These are phyloP conservation scores for Nothomitra cinnamomea DNA, from an alignment of 2,329 filamentous ascomycete species.

Conservation along the genomic window DNA sequence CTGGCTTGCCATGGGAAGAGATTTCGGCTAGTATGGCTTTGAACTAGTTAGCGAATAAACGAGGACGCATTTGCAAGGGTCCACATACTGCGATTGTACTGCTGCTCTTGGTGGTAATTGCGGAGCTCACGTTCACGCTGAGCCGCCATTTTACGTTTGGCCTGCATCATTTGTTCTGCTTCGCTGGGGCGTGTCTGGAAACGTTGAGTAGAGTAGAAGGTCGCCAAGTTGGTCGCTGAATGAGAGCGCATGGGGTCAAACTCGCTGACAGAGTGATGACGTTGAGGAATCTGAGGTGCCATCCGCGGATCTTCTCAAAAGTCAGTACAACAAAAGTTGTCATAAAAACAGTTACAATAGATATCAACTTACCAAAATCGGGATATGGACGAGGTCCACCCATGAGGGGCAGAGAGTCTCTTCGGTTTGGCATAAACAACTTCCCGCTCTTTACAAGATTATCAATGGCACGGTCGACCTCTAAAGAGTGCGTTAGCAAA, in stretches of 20 bases:
- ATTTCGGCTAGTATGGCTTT: slow-evolving; percentile 50
- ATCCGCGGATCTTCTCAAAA: slow-evolving; percentile 5
- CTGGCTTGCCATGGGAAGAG: slow-evolving; percentile 54
- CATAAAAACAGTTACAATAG: neutral
- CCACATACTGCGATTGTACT: slow-evolving; percentile 91
- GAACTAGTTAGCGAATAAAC: slow-evolving; percentile 9
- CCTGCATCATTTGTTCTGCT: slow-evolving; percentile 97
- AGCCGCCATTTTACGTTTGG: slow-evolving; percentile 96
- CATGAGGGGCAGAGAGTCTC: slow-evolving; percentile 60
- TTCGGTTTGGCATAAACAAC: slow-evolving; percentile 60
- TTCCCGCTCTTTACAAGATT: slow-evolving; percentile 96
- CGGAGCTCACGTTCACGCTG: slow-evolving; percentile 97
- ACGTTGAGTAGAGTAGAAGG: slow-evolving; percentile 85
- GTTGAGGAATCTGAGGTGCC: slow-evolving; percentile 30
- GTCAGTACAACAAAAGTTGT: neutral
- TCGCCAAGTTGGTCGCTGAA: slow-evolving; percentile 66
- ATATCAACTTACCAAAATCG: slow-evolving; percentile 38
- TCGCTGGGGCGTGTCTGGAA: slow-evolving; percentile 79
- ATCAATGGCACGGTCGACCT: slow-evolving; percentile 90
- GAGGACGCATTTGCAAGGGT: slow-evolving; percentile 16
- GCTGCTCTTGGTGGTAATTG: slow-evolving; percentile 99
- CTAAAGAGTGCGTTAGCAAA: slow-evolving; percentile 27
- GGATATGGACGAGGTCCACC: slow-evolving; percentile 38
- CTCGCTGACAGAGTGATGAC: slow-evolving; percentile 73
- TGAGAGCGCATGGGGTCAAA: slow-evolving; percentile 62